These are phyloP conservation scores for Castanospermum australe DNA, from an alignment of 306 rosid species.

Conservation along the genomic window DNA sequence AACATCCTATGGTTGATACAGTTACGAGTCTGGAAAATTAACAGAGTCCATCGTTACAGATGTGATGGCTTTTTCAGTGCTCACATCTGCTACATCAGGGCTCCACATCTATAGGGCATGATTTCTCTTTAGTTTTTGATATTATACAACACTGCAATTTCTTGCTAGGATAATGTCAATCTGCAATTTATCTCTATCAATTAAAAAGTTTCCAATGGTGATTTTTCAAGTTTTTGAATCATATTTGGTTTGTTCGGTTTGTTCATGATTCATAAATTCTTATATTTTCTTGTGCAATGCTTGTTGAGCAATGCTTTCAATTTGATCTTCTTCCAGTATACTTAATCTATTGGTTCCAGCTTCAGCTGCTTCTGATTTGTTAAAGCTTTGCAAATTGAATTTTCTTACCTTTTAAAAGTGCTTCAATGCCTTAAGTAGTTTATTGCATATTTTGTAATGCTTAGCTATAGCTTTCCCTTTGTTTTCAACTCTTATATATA, in stretches of 20 bases:
- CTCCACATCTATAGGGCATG: background rate
- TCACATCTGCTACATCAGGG: slow-evolving; percentile 47
- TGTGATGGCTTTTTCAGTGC: slow-evolving; percentile 31
- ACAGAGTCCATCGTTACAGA: slow-evolving; percentile 45
- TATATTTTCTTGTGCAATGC: too few species aligned
- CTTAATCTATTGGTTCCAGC: background rate
- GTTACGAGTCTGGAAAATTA: slow-evolving; percentile 44
- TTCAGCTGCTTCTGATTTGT: background rate
- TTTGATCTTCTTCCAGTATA: background rate
- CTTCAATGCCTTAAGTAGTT: background rate
- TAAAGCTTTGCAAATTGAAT: background rate
- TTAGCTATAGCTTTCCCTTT: background rate
- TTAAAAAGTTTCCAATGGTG: background rate
- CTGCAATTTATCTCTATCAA: background rate
- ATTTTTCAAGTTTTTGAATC: background rate
- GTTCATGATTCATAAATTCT: too few species aligned
- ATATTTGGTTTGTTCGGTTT: too few species aligned
- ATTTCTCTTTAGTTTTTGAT: background rate
- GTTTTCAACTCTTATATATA: background rate
- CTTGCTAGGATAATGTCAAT: background rate
- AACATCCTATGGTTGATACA: slow-evolving; percentile 28
- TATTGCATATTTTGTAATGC: background rate
- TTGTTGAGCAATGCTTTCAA: background rate
- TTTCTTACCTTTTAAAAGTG: background rate
- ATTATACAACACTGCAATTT: background rate